Evolutionary conservation across 345 rosid genomes (phyloP).

Genomic region (Excoecaria agallocha): DNA sequence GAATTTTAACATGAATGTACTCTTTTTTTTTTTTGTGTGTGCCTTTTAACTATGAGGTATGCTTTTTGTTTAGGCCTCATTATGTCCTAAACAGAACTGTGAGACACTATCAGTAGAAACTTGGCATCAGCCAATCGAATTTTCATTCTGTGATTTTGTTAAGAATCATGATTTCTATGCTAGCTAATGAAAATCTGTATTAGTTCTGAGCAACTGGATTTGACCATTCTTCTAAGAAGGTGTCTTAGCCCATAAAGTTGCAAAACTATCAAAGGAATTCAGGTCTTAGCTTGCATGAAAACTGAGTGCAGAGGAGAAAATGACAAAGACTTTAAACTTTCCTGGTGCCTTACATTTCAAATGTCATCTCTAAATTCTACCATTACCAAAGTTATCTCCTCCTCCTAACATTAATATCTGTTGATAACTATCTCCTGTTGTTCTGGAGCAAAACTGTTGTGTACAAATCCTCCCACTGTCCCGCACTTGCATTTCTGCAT

Average conservation of each 20-base stretch:
- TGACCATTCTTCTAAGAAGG: not conserved
- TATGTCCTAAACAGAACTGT: not conserved
- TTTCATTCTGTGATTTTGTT: not conserved
- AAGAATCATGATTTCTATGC: not conserved
- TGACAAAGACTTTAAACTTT: not conserved
- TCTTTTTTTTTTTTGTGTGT: not conserved
- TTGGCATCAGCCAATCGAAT: not conserved
- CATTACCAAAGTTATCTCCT: not conserved
- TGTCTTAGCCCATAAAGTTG: not conserved
- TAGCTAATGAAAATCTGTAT: not conserved
- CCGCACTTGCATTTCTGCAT: not conserved
- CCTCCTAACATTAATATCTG: not conserved
- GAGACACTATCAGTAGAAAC: not conserved
- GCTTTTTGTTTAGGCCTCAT: not conserved
- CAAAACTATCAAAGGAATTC: not conserved
- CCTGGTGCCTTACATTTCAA: not conserved
- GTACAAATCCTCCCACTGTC: not conserved
- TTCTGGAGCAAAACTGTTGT: not conserved
- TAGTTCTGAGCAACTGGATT: too few species aligned
- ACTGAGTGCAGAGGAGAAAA: not conserved
- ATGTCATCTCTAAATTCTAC: not conserved
- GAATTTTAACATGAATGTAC: too few species aligned
- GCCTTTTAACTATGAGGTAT: not conserved
- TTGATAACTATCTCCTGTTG: not conserved
- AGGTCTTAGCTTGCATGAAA: not conserved